These are phyloP conservation scores for Terfezia boudieri DNA, from an alignment of 495 filamentous ascomycete species.

Conservation along the genomic window DNA sequence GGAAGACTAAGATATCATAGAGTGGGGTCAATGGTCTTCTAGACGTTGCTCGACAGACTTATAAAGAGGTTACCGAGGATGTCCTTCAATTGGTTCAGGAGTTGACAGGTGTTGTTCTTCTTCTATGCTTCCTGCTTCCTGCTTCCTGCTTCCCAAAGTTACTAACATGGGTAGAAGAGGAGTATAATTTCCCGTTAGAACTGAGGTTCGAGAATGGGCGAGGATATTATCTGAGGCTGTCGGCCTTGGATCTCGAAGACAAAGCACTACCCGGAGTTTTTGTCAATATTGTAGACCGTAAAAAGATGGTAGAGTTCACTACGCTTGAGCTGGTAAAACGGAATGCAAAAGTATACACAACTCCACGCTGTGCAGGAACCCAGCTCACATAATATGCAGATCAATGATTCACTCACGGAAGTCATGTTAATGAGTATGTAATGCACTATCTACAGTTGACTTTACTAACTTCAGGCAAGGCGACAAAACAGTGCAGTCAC, in stretches of 20 bases:
- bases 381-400: constrained; percentile 13
- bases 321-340: constrained; percentile 60
- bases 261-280: constrained; percentile 42
- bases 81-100: constrained; percentile 44
- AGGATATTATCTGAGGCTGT: constrained; percentile 59
- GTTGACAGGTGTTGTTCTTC: constrained; percentile 30
- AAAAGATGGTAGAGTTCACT: constrained; percentile 57
- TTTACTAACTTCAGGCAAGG: constrained; percentile 7
- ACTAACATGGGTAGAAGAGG: constrained; percentile 21
- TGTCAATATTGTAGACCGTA: constrained; percentile 53
- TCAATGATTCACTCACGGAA: constrained; percentile 58
- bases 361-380: constrained; percentile 12
- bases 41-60: constrained; percentile 67
- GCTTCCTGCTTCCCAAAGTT: constrained; percentile 1
- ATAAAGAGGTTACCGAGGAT: constrained; percentile 64
- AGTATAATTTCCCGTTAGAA: constrained; percentile 37
- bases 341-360: constrained; percentile 19
- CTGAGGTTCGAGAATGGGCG: constrained; percentile 54
- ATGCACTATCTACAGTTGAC: neutral
- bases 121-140: too few species aligned
- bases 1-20: constrained; percentile 23
- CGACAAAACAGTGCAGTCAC: constrained; percentile 42
- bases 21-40: constrained; percentile 68
- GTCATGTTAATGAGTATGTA: constrained; percentile 46
- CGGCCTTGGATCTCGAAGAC: constrained; percentile 38